Conservation (phyloP, 2,329 filamentous ascomycete species). For the Elsinoe necatrix region DNA sequence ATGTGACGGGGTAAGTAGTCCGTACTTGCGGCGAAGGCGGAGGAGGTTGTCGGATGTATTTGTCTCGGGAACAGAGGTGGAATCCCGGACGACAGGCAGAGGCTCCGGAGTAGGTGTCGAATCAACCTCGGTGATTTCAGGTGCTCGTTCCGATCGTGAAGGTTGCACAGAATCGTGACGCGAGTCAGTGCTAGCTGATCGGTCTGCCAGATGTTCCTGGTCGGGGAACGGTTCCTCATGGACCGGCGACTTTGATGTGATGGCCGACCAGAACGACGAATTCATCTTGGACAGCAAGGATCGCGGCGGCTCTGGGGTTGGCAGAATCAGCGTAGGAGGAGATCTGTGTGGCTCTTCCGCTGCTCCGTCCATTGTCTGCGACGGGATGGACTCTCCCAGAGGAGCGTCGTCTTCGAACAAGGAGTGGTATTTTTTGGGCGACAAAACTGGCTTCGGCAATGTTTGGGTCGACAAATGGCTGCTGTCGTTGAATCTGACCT, state of each 20-base stretch:
- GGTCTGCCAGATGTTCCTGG: not conserved
- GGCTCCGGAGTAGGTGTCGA: not conserved
- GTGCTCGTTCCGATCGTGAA: too few species aligned
- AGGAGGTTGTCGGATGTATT: slow-evolving; percentile 14
- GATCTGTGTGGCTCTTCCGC: not conserved
- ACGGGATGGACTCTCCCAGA: slow-evolving; percentile 18
- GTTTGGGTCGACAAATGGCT: slow-evolving; percentile 17
- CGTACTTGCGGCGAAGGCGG: slow-evolving; percentile 27
- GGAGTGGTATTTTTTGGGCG: slow-evolving; percentile 20
- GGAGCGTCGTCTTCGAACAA: slow-evolving; percentile 23
- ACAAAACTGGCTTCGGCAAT: slow-evolving; percentile 10
- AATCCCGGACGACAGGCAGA: not conserved
- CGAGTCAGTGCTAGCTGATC: not conserved
- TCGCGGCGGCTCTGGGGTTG: not conserved
- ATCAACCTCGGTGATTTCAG: not conserved
- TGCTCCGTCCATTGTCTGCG: not conserved
- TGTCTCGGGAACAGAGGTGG: not conserved
- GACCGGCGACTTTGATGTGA: slow-evolving; percentile 15
- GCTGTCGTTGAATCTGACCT: slow-evolving; percentile 31
- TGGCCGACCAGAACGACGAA: slow-evolving; percentile 25
- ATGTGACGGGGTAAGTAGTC: slow-evolving; percentile 25
- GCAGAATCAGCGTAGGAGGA: not conserved
- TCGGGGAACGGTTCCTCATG: not conserved
- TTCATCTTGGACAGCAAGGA: slow-evolving; percentile 23
- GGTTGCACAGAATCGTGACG: not conserved